phyloP scores from a whole-genome alignment of 306 rosid genomes.

The Trichosanthes cucumerina region DNA sequence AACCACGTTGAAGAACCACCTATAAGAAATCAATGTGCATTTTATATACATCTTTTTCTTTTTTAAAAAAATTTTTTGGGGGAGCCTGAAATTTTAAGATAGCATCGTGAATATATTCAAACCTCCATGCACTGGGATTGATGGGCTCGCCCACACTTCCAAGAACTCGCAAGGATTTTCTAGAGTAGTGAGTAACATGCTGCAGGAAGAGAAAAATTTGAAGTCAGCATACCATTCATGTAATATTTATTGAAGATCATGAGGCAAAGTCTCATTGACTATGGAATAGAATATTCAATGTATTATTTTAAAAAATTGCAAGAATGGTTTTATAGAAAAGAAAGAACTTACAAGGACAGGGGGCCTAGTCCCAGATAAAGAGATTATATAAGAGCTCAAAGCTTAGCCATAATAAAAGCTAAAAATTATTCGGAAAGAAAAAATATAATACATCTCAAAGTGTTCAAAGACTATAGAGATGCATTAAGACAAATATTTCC shows the following conservation, averaged over 20 bases:
- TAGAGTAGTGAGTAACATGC: slow-evolving; percentile 75
- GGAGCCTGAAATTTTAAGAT: not conserved
- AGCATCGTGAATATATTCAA: slow-evolving; percentile 2
- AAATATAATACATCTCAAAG: not conserved
- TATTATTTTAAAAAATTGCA: not conserved
- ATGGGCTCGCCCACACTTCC: slow-evolving; percentile 99
- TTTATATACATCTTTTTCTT: not conserved
- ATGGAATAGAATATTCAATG: not conserved
- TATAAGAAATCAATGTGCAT: slow-evolving; percentile 19
- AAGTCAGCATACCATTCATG: not conserved
- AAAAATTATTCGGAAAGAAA: not conserved
- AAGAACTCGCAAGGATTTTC: slow-evolving; percentile 80
- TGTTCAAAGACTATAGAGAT: not conserved
- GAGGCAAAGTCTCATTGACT: not conserved
- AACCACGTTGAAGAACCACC: slow-evolving; percentile 89
- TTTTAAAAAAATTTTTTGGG: not conserved
- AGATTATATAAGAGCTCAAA: not conserved
- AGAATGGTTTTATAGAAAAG: not conserved
- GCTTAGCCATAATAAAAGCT: not conserved
- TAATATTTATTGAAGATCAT: not conserved
- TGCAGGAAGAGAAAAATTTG: slow-evolving; percentile 30
- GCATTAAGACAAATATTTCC: not conserved
- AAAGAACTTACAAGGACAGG: not conserved
- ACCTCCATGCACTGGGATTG: slow-evolving; percentile 99
- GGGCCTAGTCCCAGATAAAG: not conserved